Evolutionary conservation across 2,329 filamentous ascomycete species (phyloP), one percentile per base, ranked within the genome.

Genomic region (Hymenotorrendiella dingleyae): DNA sequence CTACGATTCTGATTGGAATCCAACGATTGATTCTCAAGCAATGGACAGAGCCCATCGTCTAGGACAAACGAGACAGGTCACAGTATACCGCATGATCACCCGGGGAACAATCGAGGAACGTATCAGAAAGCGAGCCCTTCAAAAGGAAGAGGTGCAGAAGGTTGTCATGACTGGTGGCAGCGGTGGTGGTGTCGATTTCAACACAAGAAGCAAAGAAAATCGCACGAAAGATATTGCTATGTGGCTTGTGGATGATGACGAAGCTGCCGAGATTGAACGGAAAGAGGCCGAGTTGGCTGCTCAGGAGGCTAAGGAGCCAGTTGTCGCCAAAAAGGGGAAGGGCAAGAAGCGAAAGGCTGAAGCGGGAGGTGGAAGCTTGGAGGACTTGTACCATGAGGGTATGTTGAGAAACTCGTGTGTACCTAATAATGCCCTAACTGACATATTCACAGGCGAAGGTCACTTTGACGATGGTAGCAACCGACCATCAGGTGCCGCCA

Each of bases 361-460:
- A 30, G 71, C 70, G 46, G 64, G 58, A 27, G 28, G 37, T 17
- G 76, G 78, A 57, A 91, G 84, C 59, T 69, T 97, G 65, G 93
- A 97, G 64, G 91, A 96, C 62, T 89, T 98, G 86, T 98, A 98
- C 68, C 93, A 98, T 64, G 93, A 98, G 75, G 93, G 93, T 95
- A 65, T 81, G 86, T 69, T 42, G 4, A 39, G 40, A 14, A 27
- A 32, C 19, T 23, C 8, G 5, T n/a, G 10, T 19, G 14, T 41
- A 37, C 46, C 43, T 36, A 17, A 39, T 26, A n/a, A 29, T 23
- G 49, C 62, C n/a, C n/a, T n/a, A n/a, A n/a, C n/a, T 68, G 61
- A 74, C 57, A 36, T 20, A 30, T 48, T n/a, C 34, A 40, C 59
- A 97, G 91, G 91, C 58, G 93, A 98, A 73, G 93, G 93, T 47